Evolutionary conservation across 176 grass and related monocot species (phyloP).

Genomic region (Triticum timopheevii): DNA sequence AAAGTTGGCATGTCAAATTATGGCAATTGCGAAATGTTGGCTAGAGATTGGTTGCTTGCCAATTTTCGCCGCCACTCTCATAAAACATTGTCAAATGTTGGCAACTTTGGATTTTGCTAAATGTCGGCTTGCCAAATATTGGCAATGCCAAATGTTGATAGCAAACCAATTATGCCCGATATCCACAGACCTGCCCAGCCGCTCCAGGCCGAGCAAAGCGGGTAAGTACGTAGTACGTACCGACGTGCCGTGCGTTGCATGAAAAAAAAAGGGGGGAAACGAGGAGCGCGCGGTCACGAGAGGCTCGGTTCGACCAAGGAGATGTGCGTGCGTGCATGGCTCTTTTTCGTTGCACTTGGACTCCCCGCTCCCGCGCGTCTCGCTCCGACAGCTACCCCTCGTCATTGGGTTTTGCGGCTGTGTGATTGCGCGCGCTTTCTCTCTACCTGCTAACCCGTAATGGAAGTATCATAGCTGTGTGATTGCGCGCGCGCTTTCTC

Average conservation of each 20-base stretch:
- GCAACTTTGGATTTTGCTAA: too few species aligned
- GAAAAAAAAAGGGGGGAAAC: neutral
- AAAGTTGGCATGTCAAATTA: too few species aligned
- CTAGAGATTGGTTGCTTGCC: too few species aligned
- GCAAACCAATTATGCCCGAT: too few species aligned
- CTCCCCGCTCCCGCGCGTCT: neutral
- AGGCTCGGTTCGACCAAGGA: neutral
- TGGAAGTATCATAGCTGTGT: neutral
- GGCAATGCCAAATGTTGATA: too few species aligned
- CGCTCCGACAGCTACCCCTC: neutral
- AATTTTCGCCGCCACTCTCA: too few species aligned
- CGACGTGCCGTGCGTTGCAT: neutral
- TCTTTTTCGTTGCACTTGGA: constrained; percentile 16
- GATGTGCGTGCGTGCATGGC: neutral
- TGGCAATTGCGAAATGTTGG: too few species aligned
- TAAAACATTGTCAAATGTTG: too few species aligned
- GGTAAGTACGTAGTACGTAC: neutral
- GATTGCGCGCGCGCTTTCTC: neutral
- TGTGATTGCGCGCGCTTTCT: neutral
- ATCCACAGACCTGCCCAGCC: constrained; percentile 21
- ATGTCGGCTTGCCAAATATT: too few species aligned
- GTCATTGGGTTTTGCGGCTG: neutral
- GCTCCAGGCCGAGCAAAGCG: neutral
- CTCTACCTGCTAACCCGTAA: neutral
- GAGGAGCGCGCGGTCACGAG: neutral